Conservation (phyloP, 306 rosid genomes). For the Phaseolus lunatus region DNA sequence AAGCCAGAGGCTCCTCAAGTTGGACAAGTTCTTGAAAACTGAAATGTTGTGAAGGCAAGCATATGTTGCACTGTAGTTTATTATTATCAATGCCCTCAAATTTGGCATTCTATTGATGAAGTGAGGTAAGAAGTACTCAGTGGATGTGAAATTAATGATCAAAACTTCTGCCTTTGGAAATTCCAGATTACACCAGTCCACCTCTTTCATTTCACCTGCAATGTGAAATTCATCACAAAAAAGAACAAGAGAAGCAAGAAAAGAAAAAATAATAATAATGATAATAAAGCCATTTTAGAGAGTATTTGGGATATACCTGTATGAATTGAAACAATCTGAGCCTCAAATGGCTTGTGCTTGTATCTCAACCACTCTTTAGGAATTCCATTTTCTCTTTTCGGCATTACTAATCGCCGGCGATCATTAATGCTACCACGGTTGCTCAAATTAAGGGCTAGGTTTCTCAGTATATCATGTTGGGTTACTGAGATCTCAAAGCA, state of each 20-base stretch:
- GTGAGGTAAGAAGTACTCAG: constrained; percentile 71
- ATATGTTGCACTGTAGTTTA: constrained; percentile 64
- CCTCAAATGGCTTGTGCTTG: constrained; percentile 64
- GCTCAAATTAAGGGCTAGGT: constrained; percentile 80
- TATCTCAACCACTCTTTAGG: constrained; percentile 83
- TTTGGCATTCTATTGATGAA: constrained; percentile 83
- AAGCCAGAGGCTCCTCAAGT: constrained; percentile 84
- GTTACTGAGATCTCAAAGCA: constrained; percentile 78
- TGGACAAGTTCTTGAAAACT: constrained; percentile 53
- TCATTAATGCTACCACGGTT: constrained; percentile 45
- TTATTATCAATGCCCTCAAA: constrained; percentile 69
- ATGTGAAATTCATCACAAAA: constrained; percentile 33
- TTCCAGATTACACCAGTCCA: constrained; percentile 73
- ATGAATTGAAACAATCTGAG: constrained; percentile 83
- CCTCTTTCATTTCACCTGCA: constrained; percentile 86
- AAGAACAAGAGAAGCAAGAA: not conserved
- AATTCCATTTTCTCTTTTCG: constrained; percentile 66
- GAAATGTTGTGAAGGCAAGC: constrained; percentile 64
- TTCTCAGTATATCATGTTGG: constrained; percentile 89
- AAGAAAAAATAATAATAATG: not conserved
- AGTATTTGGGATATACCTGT: constrained; percentile 60
- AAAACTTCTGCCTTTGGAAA: constrained; percentile 88
- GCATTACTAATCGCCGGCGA: constrained; percentile 78
- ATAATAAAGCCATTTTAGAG: not conserved
- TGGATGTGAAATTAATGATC: constrained; percentile 75